phyloP scores from a whole-genome alignment of 352 stramenopile species.

The Phytophthora constricta region DNA sequence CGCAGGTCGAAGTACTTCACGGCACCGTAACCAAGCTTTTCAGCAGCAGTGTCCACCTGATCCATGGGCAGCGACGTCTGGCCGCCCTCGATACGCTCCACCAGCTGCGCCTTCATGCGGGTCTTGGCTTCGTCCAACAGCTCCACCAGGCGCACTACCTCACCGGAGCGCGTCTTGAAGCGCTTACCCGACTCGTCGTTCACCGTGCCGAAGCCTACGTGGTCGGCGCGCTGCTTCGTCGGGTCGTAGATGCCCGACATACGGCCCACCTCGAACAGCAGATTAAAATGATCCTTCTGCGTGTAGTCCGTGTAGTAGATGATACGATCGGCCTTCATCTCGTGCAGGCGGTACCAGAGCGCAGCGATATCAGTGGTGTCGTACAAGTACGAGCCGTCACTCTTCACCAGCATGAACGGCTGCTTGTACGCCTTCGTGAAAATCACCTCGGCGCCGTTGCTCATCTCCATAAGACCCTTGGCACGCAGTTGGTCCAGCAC shows the following conservation, averaged over 20 bases:
- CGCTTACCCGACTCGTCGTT: slow-evolving; percentile 90
- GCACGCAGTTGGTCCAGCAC: slow-evolving; percentile 91
- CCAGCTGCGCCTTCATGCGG: slow-evolving; percentile 94
- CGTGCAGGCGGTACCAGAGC: slow-evolving; percentile 86
- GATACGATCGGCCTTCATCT: slow-evolving; percentile 82
- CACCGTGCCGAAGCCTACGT: slow-evolving; percentile 88
- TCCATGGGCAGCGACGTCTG: slow-evolving; percentile 90
- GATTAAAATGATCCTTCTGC: slow-evolving; percentile 88
- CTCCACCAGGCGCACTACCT: slow-evolving; percentile 99
- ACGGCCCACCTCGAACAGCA: slow-evolving; percentile 82
- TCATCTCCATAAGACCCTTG: slow-evolving; percentile 90
- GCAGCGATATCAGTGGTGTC: slow-evolving; percentile 87
- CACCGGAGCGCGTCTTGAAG: slow-evolving; percentile 99
- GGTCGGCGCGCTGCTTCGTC: slow-evolving; percentile 82
- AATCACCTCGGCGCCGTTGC: slow-evolving; percentile 90
- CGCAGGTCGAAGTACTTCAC: slow-evolving; percentile 99
- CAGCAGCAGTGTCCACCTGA: slow-evolving; percentile 93
- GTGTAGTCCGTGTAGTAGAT: slow-evolving; percentile 91
- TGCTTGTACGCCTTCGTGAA: slow-evolving; percentile 93
- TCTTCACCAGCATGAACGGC: slow-evolving; percentile 88
- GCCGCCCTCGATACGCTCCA: slow-evolving; percentile 92
- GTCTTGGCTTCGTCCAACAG: slow-evolving; percentile 97
- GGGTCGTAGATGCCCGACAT: slow-evolving; percentile 84
- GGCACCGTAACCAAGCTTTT: slow-evolving; percentile 98
- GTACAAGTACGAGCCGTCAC: slow-evolving; percentile 87